Evolutionary conservation across 345 rosid genomes (phyloP).

Genomic region (Eucalyptus brandiana): DNA sequence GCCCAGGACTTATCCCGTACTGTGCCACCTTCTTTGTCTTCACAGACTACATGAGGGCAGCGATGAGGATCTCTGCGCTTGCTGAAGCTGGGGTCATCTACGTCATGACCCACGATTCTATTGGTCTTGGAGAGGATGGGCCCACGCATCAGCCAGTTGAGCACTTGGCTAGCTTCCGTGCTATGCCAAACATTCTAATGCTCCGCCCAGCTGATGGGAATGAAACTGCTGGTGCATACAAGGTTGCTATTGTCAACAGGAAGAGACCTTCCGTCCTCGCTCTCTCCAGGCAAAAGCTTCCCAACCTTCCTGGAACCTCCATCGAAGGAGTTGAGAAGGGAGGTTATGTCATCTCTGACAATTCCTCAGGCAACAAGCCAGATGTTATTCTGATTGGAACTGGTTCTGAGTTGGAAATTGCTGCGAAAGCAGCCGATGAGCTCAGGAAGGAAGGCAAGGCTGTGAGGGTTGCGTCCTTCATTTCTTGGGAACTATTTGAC

Average conservation of each 20-base stretch:
- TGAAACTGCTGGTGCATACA: conserved; percentile 92
- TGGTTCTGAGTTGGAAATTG: conserved; percentile 90
- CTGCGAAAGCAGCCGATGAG: conserved; percentile 61
- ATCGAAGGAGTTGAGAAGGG: conserved; percentile 87
- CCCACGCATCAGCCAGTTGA: conserved; percentile 97
- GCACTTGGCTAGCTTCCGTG: conserved; percentile 95
- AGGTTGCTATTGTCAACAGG: conserved; percentile 58
- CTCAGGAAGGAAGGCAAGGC: conserved; percentile 80
- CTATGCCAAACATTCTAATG: conserved; percentile 91
- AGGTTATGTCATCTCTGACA: conserved; percentile 76
- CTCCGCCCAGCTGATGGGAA: conserved; percentile 97
- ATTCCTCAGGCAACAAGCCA: conserved; percentile 83
- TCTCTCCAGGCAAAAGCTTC: conserved; percentile 85
- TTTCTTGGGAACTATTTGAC: conserved; percentile 80
- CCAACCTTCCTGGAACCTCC: conserved; percentile 76
- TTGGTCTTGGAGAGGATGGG: conserved; percentile 97
- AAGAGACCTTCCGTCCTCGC: conserved; percentile 84
- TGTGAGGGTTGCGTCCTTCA: conserved; percentile 77
- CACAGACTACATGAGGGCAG: conserved; percentile 98
- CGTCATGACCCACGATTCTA: conserved; percentile 95
- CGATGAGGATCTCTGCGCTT: conserved; percentile 82
- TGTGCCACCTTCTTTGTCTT: conserved; percentile 98
- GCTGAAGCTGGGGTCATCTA: conserved; percentile 75
- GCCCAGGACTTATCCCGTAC: conserved; percentile 83
- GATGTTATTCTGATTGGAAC: conserved; percentile 90